phyloP scores from a whole-genome alignment of 73 alveolate species.

The Paramecium pentaurelia region DNA sequence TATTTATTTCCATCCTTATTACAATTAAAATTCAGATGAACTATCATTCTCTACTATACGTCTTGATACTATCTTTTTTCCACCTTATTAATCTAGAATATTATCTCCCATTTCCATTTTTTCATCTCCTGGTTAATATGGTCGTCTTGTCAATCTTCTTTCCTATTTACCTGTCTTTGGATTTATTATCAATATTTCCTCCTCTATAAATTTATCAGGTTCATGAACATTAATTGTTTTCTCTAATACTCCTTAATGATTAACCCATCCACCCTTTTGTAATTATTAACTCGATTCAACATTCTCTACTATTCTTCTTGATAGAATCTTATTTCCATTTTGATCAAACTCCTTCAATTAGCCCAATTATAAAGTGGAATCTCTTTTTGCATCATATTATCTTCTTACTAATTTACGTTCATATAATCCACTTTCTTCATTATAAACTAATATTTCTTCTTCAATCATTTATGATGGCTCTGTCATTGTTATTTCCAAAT shows the following conservation, averaged over 20 bases:
- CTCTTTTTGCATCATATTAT: background rate
- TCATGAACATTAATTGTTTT: background rate
- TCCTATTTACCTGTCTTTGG: background rate
- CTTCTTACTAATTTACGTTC: slow-evolving; percentile 9
- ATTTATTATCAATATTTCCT: background rate
- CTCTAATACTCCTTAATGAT: background rate
- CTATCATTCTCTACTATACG: background rate
- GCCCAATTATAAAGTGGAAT: background rate
- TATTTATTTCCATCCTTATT: background rate
- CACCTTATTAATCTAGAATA: background rate
- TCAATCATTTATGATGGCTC: background rate
- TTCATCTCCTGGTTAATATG: slow-evolving; percentile 5
- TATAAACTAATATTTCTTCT: background rate
- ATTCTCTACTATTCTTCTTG: background rate
- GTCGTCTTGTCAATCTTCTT: background rate
- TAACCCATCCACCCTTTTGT: background rate
- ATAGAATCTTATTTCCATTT: background rate
- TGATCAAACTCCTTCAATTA: background rate
- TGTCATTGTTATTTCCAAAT: background rate
- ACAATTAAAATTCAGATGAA: background rate
- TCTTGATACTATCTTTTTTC: background rate
- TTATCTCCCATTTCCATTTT: background rate
- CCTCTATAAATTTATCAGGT: background rate
- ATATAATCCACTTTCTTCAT: slow-evolving; percentile 8
- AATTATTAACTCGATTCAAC: background rate